These are phyloP conservation scores for Dioscorea alata DNA, from an alignment of 106 monocot genomes.

Conservation along the genomic window DNA sequence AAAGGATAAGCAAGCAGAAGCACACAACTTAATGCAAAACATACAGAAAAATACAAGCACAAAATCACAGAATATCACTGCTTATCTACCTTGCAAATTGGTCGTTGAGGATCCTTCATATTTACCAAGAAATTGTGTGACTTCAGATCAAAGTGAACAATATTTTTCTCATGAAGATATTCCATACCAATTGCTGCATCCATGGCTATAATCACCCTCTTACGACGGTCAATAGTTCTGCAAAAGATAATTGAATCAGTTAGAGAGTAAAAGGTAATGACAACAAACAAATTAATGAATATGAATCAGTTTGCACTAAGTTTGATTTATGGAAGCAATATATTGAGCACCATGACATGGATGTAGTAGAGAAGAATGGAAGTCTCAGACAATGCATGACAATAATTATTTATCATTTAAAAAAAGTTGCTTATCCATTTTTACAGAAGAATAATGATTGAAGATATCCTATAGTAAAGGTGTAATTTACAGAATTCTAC, in stretches of 20 bases:
- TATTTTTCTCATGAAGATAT: constrained; percentile 90
- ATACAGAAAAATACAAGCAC: neutral
- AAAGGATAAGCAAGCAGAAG: neutral
- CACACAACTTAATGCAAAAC: neutral
- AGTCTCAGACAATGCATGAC: neutral
- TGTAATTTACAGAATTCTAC: too few relatives aligned
- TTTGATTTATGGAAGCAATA: too few relatives aligned
- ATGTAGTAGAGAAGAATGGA: neutral
- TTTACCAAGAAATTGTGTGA: constrained; percentile 97
- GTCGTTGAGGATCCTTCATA: constrained; percentile 94
- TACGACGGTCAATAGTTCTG: constrained; percentile 97
- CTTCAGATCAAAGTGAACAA: constrained; percentile 97
- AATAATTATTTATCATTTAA: too few relatives aligned
- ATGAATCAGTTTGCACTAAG: neutral
- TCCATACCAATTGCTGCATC: constrained; percentile 98
- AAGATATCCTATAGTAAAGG: too few relatives aligned
- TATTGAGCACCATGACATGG: too few relatives aligned
- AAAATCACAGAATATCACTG: neutral
- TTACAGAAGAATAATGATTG: too few relatives aligned
- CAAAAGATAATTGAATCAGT: neutral
- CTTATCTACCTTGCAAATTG: constrained; percentile 74
- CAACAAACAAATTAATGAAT: neutral
- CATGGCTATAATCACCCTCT: constrained; percentile 92
- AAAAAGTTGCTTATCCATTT: too few relatives aligned
- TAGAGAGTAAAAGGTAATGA: neutral